phyloP scores from a whole-genome alignment of 1,139 yeast genomes.

The Nakaseomyces sp. region DNA sequence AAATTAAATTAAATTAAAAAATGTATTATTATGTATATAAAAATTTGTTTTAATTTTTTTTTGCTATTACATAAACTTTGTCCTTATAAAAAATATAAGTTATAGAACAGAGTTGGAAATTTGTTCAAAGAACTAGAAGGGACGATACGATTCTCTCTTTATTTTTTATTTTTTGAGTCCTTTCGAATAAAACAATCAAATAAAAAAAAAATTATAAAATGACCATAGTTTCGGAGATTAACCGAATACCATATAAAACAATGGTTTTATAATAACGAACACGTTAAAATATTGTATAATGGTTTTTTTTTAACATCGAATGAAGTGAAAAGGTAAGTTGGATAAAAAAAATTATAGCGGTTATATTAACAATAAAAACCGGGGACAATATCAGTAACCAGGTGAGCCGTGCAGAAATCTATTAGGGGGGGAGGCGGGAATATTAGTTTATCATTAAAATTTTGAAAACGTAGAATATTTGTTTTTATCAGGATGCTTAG shows the following conservation, averaged over 20 bases:
- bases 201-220: background rate
- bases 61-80: slow-evolving; percentile 1
- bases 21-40: background rate
- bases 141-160: no score
- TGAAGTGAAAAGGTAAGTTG: background rate
- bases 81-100: no score
- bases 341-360: background rate
- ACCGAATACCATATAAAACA: background rate
- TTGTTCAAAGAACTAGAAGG: background rate
- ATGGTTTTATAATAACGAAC: background rate
- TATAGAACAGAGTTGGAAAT: background rate
- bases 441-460: slow-evolving; percentile 1
- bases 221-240: background rate
- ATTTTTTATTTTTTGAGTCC: background rate
- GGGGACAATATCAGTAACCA: no score
- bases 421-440: background rate
- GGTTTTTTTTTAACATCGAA: background rate
- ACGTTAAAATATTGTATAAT: background rate
- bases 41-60: no score
- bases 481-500: background rate
- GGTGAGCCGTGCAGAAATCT: no score
- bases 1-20: background rate
- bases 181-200: background rate
- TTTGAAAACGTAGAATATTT: no score
- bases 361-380: no score